Evolutionary conservation across 345 rosid species (phyloP), one percentile per base, ranked within the genome.

Genomic region (Populus euphratica): DNA sequence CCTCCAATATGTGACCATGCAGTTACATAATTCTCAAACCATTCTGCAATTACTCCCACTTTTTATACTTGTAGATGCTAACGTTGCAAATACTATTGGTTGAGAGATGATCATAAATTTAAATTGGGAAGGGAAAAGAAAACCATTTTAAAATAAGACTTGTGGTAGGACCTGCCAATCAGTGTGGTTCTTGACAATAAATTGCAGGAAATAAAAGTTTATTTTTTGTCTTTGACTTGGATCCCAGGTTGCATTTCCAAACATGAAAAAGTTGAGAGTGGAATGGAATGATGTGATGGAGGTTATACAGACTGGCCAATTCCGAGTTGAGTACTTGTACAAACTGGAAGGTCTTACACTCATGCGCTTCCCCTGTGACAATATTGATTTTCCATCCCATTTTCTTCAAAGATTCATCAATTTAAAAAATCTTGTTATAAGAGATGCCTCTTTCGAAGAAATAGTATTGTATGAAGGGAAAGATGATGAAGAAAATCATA

Each of bases 241-340:
- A 18, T 69, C 2, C 14, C 14, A 77, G 79, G 66, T 56, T 69
- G 25, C 67, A 77, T 36, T 69, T 50, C 73, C 61, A 16, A 20
- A 10, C 18, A 13, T 77, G 38, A 50, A 69, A 41, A 44, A 27
- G 5, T 17, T 77, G 31, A 59, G 67, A 43, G 21, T 77, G 17
- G 79, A 69, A 25, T 69, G 79, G 73, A 14, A 59, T 39, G 47
- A 56, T 18, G 20, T 12, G 1, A 17, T 54, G 17, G 47, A 29
- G 23, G 59, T 25, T 2, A 13, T 38, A 21, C 33, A 21, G 16
- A 23, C 1, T 38, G 25, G 39, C 20, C 25, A 68, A 1, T 14
- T n/a, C 41, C 43, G 8, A 27, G 35, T 20, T 2, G 31, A 59
- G 31, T 69, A 14, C 61, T 43, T 25, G 18, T 21, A 21, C 39